Evolutionary conservation across 495 filamentous ascomycete species (phyloP), one percentile per base, ranked within the genome.

Genomic region (Aspergillus haitiensis): DNA sequence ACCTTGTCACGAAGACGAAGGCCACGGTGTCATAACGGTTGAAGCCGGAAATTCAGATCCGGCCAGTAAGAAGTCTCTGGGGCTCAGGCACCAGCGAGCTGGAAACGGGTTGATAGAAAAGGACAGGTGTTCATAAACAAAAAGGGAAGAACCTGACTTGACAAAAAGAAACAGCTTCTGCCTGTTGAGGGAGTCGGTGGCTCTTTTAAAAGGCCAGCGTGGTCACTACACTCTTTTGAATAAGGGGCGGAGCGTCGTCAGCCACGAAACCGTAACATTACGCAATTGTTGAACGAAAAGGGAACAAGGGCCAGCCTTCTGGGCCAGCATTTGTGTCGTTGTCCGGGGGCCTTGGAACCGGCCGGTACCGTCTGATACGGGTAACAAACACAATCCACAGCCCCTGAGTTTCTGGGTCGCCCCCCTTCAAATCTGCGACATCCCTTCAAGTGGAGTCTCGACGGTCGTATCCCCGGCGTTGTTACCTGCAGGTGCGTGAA

Each of bases 121-220:
- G 76, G 75, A 74, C 74, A 78, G 63, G 52, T 79, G 64, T 52
- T 60, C 59, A 60, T 55, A 64, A 60, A 46, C 3, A 27, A 27
- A 27, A 27, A 27, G 21, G 21, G 21, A 56, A 44, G 39, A 36
- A 40, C 15, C 49, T n/a, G 36, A 12, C 13, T 53, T 33, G 45
- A 5, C 9, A 45, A 67, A 33, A 46, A 39, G 55, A 51, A 18
- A 62, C 39, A 48, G 72, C 56, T 61, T 52, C 39, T 36, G 54
- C 68, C 65, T 61, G 56, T 27, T 46, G 37, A 59, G 56, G 68
- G 58, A 66, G 42, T 40, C 60, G 64, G 40, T 34, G 68, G 60
- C 65, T 74, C 70, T 72, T 47, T 74, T 74, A 72, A 77, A 72
- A 79, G 74, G 76, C 74, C 74, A 78, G 69, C 72, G 74, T 78